Evolutionary conservation across 495 filamentous ascomycete species (phyloP).

Genomic region (Lophium mytilinum): DNA sequence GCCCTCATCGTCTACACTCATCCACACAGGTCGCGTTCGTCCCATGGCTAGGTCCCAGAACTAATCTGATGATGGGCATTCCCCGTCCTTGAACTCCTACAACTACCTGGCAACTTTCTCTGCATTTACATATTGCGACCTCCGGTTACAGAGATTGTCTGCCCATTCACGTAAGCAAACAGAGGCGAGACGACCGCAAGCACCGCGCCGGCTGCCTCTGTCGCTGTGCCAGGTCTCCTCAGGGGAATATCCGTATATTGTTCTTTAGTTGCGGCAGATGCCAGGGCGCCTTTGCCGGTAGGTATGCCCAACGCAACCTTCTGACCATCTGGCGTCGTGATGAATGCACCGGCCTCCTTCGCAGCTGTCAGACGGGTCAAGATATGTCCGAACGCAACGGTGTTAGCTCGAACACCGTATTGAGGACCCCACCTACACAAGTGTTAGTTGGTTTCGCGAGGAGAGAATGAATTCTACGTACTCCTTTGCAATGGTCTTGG

Average conservation of each 20-base stretch:
- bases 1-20: no score
- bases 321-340: slow-evolving; percentile 65
- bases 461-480: slow-evolving; percentile 1
- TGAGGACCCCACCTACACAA: slow-evolving; percentile 57
- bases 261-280: slow-evolving; percentile 18
- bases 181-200: slow-evolving; percentile 72
- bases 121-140: slow-evolving; percentile 64
- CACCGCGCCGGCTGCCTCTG: slow-evolving; percentile 71
- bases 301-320: slow-evolving; percentile 76
- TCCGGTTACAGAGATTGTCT: slow-evolving; percentile 78
- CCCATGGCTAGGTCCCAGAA: no score
- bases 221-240: slow-evolving; percentile 62
- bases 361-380: slow-evolving; percentile 66
- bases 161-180: slow-evolving; percentile 73
- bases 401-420: slow-evolving; percentile 78
- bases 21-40: no score
- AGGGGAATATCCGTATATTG: slow-evolving; percentile 63
- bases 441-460: not conserved
- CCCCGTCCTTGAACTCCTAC: not conserved
- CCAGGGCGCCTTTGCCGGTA: slow-evolving; percentile 40
- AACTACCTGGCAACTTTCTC: not conserved
- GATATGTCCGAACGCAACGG: slow-evolving; percentile 74
- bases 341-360: slow-evolving; percentile 72
- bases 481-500: slow-evolving; percentile 84
- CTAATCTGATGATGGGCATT: no score